Conservation (phyloP, 1,284 basidiomycete species). For the Malassezia dermatis region DNA sequence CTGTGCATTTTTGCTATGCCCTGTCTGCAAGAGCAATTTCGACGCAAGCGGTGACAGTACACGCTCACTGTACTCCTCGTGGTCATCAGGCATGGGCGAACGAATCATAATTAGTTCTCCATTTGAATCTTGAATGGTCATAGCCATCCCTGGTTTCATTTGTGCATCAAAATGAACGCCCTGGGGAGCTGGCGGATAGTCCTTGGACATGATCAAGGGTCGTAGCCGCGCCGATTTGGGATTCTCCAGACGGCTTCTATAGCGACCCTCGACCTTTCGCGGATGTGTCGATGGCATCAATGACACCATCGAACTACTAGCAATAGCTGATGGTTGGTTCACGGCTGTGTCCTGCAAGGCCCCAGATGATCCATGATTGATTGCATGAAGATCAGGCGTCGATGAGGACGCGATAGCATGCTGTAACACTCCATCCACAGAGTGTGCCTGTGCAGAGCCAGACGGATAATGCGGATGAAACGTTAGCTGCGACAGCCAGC, state of each 20-base stretch:
- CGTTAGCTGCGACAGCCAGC: not conserved
- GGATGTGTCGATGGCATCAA: not conserved
- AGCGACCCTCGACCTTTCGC: conserved; percentile 5
- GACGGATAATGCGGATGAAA: not conserved
- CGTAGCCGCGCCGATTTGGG: not conserved
- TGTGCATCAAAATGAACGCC: conserved; percentile 5
- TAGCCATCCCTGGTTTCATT: conserved; percentile 7
- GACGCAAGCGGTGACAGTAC: not conserved
- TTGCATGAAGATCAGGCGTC: not conserved
- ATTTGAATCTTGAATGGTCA: conserved; percentile 11
- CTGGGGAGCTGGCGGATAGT: not conserved
- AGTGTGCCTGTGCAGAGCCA: not conserved
- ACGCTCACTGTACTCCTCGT: not conserved
- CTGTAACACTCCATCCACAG: not conserved
- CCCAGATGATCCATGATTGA: not conserved
- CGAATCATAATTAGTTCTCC: conserved; percentile 9
- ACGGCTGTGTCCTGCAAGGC: not conserved
- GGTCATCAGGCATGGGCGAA: not conserved
- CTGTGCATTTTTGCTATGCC: not conserved
- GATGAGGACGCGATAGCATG: not conserved
- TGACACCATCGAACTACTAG: not conserved
- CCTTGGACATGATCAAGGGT: not conserved
- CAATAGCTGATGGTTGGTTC: not conserved
- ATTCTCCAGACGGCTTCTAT: conserved; percentile 10
- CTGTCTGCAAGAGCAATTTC: not conserved